A percentile compares a stretch with the other conserved stretches of the same genome.
Conservation (phyloP, 495 filamentous ascomycete genomes). For the Xeromyces bisporus region DNA sequence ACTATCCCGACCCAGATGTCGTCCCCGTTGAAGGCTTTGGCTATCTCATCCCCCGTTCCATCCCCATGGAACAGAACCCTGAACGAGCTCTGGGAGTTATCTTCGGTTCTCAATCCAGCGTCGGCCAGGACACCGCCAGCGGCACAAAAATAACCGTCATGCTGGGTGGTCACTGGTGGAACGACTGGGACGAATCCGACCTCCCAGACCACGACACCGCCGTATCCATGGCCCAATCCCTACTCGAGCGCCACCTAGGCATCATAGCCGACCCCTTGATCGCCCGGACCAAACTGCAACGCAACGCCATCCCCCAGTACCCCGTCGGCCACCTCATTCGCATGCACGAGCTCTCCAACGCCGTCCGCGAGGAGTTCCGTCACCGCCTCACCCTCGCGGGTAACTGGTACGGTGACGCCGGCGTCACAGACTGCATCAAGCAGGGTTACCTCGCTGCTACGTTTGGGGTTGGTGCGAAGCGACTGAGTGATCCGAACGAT, state of each 20-base stretch:
- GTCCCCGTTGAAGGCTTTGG: constrained; percentile 62
- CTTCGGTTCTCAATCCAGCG: constrained; percentile 60
- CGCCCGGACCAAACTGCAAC: constrained; percentile 43
- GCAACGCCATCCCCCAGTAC: constrained; percentile 81
- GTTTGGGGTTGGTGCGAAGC: constrained; percentile 17
- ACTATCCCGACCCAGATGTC: constrained; percentile 48
- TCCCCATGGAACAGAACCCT: constrained; percentile 57
- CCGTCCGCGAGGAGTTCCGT: constrained; percentile 39
- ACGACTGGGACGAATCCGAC: constrained; percentile 33
- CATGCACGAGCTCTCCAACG: constrained; percentile 39
- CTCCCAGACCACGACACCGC: constrained; percentile 46
- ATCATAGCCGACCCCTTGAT: constrained; percentile 43
- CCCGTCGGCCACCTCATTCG: constrained; percentile 52
- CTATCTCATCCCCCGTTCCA: constrained; percentile 65
- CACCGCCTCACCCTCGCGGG: constrained; percentile 61
- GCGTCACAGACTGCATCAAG: constrained; percentile 48
- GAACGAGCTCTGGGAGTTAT: constrained; percentile 78
- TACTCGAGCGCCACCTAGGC: constrained; percentile 56
- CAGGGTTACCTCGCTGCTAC: constrained; percentile 23
- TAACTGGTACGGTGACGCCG: constrained; percentile 49
- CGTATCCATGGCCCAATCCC: constrained; percentile 43
- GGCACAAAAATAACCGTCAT: constrained; percentile 91
- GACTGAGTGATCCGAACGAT: constrained; percentile 10
- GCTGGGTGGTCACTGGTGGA: constrained; percentile 90
- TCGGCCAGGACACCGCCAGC: constrained; percentile 32